Base-by-base conservation (phyloP, 148 eudicot species). In the Heliamphora exappendiculata region DNA sequence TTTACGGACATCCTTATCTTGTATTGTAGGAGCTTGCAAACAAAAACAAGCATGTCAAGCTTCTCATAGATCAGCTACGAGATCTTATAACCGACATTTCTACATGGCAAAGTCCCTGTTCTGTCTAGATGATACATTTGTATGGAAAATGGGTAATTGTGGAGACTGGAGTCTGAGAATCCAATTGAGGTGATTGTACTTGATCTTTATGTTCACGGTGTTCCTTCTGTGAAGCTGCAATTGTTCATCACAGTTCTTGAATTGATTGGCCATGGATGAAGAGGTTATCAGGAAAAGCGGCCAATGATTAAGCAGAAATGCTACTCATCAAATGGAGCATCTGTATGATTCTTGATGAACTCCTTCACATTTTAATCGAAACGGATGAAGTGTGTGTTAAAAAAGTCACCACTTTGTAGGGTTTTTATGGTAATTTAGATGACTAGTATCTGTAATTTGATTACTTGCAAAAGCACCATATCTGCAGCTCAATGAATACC, bases 101-200 rank as follows among this genome's bases (percentile, higher is more conserved):
- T 14, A 89, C 94, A 11, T 92, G 98, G 97, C 97, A 90, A 81
- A 90, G 97, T 76, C 93, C 97, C 63, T 85, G 86, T 83, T 74
- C 90, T 51, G 58, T 82, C 53, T 86, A 80, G 5, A 0, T 22
- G 24, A 39, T 65, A 14, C 54, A 16, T 60, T 69, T 44, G 53
- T 45, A 2, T 60, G 66, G 62, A 28, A 60, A 7, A 5, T 45
- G 53, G 22, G 9, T 19, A 29, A 29, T 29, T 60, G 13, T 28
- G 16, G 34, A 26, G 37, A 9, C n/a, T 60, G 1, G 26, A 34
- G 24, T 20, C 34, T 1, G 7, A 28, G 76, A 59, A 39, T 49
- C 49, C 65, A 22, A 14, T 24, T 24, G 33, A 41, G 26, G 42
- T n/a, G 55, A 59, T 59, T 7, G 13, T 73, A 73, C 22, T 37